Evolutionary conservation across 352 stramenopile genomes (phyloP).

Genomic region (Phytophthora pistaciae): DNA sequence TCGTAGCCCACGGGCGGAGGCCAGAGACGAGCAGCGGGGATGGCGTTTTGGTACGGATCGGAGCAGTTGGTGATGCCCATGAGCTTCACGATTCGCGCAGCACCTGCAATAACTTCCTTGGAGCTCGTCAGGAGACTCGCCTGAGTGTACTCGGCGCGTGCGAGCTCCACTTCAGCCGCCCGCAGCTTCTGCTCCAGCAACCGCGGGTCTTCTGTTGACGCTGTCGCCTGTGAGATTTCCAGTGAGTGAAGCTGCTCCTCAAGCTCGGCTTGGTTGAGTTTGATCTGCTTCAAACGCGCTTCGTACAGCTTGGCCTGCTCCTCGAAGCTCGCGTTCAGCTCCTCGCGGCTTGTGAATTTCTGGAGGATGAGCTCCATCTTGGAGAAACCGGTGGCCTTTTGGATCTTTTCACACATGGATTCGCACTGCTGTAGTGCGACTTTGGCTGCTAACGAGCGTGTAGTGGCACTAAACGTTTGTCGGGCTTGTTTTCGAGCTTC

Average conservation of each 20-base stretch:
- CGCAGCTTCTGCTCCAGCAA: conserved; percentile 79
- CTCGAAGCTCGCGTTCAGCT: conserved; percentile 84
- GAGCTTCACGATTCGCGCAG: conserved; percentile 76
- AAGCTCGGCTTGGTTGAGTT: conserved; percentile 71
- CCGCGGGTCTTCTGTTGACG: conserved; percentile 65
- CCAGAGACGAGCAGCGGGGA: conserved; percentile 69
- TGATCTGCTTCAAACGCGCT: conserved; percentile 82
- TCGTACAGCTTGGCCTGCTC: conserved; percentile 88
- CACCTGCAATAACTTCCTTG: conserved; percentile 79
- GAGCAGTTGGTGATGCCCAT: conserved; percentile 77
- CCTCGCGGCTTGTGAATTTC: conserved; percentile 81
- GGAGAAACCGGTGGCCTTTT: conserved; percentile 80
- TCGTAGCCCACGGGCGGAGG: conserved; percentile 62
- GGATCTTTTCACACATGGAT: conserved; percentile 86
- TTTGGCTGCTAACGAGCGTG: conserved; percentile 71
- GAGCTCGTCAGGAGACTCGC: conserved; percentile 71
- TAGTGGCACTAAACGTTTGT: conserved; percentile 47
- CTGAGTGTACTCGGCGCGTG: conserved; percentile 72
- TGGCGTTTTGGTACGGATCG: conserved; percentile 64
- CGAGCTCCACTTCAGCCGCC: conserved; percentile 75
- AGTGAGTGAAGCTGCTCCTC: conserved; percentile 76
- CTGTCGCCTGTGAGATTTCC: conserved; percentile 66
- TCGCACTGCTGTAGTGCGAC: conserved; percentile 84
- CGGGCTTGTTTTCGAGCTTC: conserved; percentile 30
- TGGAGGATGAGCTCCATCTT: conserved; percentile 84